Evolutionary conservation across 1,284 basidiomycete species (phyloP), one percentile per base, ranked within the genome.

Genomic region (Boletus mariae): DNA sequence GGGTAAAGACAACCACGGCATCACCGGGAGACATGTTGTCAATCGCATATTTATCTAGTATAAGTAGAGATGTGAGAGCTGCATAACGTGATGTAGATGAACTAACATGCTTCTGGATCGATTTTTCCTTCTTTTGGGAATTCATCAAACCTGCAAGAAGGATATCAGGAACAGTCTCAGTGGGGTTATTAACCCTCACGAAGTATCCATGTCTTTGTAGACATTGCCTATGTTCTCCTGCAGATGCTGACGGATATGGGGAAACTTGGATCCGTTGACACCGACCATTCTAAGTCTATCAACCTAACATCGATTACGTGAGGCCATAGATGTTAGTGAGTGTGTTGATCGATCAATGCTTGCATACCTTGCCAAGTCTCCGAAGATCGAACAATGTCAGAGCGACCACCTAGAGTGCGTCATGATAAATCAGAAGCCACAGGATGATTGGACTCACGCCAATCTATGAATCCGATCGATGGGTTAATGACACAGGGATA

Each of bases 381-480:
- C 91, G 84, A 44, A 96, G 82, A 70, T 96, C 94, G 61, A 96
- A 96, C 60, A 93, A 81, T 29, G 92, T 94, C 54, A 96, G 76
- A 25, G 83, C 94, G 55, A 96, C 92, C 41, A 97, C 94, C 90
- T 92, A 51, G 23, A 41, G 49, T 48, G 47, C 66, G 47, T 68
- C 40, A 62, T 31, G 35, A 53, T 17, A 26, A 35, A 20, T 44
- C 5, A 48, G 32, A 25, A 47, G 45, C 9, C 23, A 53, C 46
- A 45, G 45, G 50, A 49, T 45, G 34, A 23, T 23, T 47, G 51
- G 26, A 56, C 82, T 59, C 69, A 88, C 86, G 52, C 86, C 86
- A 61, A 89, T 87, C 86, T 88, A 61, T 20, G 34, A 20, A 55
- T 47, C 41, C 20, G 45, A 32, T 42, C 11, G 13, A 51, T 43